phyloP scores from a whole-genome alignment of 2,329 filamentous ascomycete genomes.

The Aspergillus pseudoviridinutans region DNA sequence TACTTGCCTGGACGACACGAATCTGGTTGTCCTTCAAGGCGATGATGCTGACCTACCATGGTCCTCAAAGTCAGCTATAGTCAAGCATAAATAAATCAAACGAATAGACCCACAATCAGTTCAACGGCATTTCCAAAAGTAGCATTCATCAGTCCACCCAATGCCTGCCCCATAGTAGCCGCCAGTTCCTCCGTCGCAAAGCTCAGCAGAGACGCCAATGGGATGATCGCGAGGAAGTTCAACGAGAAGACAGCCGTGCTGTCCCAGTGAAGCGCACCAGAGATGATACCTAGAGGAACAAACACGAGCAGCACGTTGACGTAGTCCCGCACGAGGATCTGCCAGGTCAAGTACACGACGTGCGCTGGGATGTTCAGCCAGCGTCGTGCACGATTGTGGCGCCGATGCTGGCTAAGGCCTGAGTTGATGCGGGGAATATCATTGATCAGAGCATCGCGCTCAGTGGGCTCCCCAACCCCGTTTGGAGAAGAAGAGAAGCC shows the following conservation, averaged over 20 bases:
- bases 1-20: constrained; percentile 93
- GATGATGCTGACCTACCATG: constrained; percentile 76
- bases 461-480: constrained; percentile 28
- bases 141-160: constrained; percentile 62
- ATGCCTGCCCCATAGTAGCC: constrained; percentile 57
- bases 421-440: constrained; percentile 16
- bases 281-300: constrained; percentile 60
- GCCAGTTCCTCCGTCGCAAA: constrained; percentile 63
- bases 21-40: constrained; percentile 82
- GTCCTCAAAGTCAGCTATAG: background rate
- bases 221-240: constrained; percentile 63
- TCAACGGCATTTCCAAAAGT: constrained; percentile 66
- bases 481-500: constrained; percentile 23
- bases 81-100: constrained; percentile 52
- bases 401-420: constrained; percentile 22
- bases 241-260: constrained; percentile 57
- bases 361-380: constrained; percentile 40
- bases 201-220: constrained; percentile 58
- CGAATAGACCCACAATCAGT: constrained; percentile 65
- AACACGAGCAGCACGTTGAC: constrained; percentile 62
- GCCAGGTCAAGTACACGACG: constrained; percentile 39
- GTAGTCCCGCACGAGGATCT: constrained; percentile 46
- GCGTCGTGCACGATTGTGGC: constrained; percentile 32
- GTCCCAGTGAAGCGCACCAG: constrained; percentile 57
- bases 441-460: constrained; percentile 33